phyloP scores from a whole-genome alignment of 2,329 filamentous ascomycete genomes.

The Pseudogymnoascus sp. region DNA sequence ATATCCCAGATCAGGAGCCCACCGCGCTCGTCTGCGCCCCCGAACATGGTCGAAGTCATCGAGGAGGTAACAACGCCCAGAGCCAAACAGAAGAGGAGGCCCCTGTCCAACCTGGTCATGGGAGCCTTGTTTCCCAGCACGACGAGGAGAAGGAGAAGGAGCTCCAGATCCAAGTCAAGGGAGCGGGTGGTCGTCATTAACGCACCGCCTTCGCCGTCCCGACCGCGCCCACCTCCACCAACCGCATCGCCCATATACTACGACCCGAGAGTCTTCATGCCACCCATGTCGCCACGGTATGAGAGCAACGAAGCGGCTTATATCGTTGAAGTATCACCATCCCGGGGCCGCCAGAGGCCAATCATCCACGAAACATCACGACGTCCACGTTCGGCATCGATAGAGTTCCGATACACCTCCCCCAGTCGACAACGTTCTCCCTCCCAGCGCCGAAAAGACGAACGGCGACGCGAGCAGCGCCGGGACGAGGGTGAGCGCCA shows the following conservation, averaged over 20 bases:
- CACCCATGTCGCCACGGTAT: constrained; percentile 19
- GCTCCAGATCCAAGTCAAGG: background rate
- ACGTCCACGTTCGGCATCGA: constrained; percentile 13
- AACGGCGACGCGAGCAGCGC: constrained; percentile 13
- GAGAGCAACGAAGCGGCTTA: constrained; percentile 13
- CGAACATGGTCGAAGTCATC: background rate
- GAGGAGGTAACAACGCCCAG: background rate
- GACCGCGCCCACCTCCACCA: constrained; percentile 22
- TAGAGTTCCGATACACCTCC: constrained; percentile 21
- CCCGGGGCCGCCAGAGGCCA: background rate
- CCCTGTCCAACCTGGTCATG: background rate
- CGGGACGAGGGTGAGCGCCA: constrained; percentile 13
- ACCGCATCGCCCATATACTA: constrained; percentile 14
- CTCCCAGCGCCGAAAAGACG: constrained; percentile 13
- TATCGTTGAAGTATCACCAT: constrained; percentile 11
- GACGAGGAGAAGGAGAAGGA: background rate
- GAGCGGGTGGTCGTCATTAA: background rate
- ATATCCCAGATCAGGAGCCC: constrained; percentile 35
- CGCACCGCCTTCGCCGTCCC: constrained; percentile 18
- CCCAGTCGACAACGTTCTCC: constrained; percentile 21
- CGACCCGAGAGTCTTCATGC: constrained; percentile 5
- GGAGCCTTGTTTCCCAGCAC: background rate
- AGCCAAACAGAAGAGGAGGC: background rate
- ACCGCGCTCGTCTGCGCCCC: constrained; percentile 22
- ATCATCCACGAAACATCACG: constrained; percentile 8